Conservation (phyloP, 208 protist genomes). For the Acanthamoeba sp. region DNA sequence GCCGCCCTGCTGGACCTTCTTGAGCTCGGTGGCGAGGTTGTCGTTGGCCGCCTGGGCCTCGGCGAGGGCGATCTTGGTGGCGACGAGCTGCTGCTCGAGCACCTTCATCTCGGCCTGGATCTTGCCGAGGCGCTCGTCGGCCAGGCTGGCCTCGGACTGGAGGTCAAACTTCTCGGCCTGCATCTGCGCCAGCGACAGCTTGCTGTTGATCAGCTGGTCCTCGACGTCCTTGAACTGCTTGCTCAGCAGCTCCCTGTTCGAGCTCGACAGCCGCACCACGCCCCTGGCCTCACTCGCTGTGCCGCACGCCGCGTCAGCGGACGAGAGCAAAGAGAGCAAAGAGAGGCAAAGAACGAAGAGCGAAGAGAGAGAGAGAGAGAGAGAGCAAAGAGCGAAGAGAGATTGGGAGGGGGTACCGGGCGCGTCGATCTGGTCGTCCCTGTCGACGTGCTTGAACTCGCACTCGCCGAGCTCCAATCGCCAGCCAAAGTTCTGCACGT, state of each 20-base stretch:
- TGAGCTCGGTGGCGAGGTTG: not conserved
- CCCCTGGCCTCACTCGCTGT: not conserved
- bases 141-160: not conserved
- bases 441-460: not conserved
- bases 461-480: conserved; percentile 3
- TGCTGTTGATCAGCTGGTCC: conserved; percentile 26
- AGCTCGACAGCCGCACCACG: not conserved
- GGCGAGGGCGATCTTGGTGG: not conserved
- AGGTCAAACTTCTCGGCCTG: conserved; percentile 27
- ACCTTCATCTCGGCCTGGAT: not conserved
- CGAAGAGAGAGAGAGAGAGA: too few relatives aligned
- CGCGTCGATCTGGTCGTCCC: not conserved
- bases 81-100: conserved; percentile 19
- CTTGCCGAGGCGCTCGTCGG: not conserved
- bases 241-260: not conserved
- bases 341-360: too few relatives aligned
- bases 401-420: not conserved
- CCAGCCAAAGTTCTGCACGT: not conserved
- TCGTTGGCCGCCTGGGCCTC: conserved; percentile 8
- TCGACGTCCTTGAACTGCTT: conserved; percentile 30
- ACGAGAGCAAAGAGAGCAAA: not conserved
- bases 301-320: too few relatives aligned
- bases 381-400: too few relatives aligned
- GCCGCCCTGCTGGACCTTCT: not conserved
- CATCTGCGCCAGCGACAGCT: not conserved